Percentiles rank a stretch among this genome's conserved stretches.
phyloP scores from a whole-genome alignment of 345 rosid species.

The Salix udensis region DNA sequence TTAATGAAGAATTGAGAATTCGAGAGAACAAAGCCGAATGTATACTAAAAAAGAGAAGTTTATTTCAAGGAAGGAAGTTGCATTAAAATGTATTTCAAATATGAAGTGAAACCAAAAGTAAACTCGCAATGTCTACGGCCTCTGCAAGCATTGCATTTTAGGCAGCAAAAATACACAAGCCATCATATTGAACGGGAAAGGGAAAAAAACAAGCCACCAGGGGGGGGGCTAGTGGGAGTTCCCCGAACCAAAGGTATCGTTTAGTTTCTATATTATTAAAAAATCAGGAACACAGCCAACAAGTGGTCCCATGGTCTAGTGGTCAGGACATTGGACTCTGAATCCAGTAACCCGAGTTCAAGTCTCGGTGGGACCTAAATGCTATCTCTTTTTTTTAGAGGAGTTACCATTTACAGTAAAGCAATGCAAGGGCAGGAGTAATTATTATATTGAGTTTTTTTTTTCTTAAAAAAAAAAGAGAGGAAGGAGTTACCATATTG shows the following conservation, averaged over 20 bases:
- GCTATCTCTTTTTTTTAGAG: accelerated
- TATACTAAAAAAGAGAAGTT: background rate
- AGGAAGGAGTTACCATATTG: no score
- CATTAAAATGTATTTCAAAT: background rate
- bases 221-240: accelerated
- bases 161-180: background rate
- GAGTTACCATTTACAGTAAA: no score
- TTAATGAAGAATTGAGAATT: background rate
- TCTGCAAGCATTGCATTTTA: background rate
- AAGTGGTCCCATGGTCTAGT: conserved; percentile 74
- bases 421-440: no score
- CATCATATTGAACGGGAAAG: no score
- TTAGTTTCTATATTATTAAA: no score
- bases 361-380: conserved; percentile 82
- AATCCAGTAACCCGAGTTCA: conserved; percentile 99
- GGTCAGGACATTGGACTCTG: conserved; percentile 95
- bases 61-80: background rate
- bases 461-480: no score
- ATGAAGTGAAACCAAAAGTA: background rate
- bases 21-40: background rate
- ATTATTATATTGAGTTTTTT: no score
- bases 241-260: accelerated
- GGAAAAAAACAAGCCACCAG: no score
- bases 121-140: background rate
- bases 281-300: accelerated